Evolutionary conservation across 2,329 filamentous ascomycete species (phyloP), one percentile per base, ranked within the genome.

Genomic region (Septoria linicola): DNA sequence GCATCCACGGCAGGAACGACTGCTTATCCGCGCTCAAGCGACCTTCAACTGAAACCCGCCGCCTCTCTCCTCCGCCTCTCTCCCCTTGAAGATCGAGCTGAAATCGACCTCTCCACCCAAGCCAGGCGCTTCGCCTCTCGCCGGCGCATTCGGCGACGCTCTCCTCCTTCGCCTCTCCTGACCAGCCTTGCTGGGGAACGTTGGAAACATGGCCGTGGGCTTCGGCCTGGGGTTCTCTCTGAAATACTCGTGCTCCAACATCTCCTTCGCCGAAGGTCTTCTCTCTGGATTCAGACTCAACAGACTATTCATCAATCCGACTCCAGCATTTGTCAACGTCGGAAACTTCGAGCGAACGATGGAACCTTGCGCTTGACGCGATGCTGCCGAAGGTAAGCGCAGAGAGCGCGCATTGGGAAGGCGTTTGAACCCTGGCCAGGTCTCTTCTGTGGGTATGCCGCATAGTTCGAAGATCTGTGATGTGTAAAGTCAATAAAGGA

Each of bases 121-220:
- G 1, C 58, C 59, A 1, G 64, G 63, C 31, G 64, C 64, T 11
- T 43, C 83, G 0, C 90, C 91, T 25, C 92, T 77, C 32, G 80
- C 81, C 0, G 93, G 93, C 5, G 93, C 93, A 68, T 90, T 85
- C 1, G 93, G 93, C 57, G 85, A 91, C 54, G 84, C 82, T 53
- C 81, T 77, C 31, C 81, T 77, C 58, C 88, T 76, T 61, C 90
- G 77, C 65, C 84, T 30, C 76, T 99, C 93, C 75, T 93, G 87
- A 1, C 90, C 89, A 0, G 93, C 93, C 70, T 95, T 96, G 63
- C 88, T 93, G 0, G 93, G 93, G 68, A 97, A 99, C 0, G 93
- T 97, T 2, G 93, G 93, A 67, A 99, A 97, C 84, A 99, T 86
- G 63, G 86, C 87, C 67, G 89, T 87, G 6, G 86, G 84, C 73